Conservation (phyloP, 116 monocot genomes). For the Iris pallida region DNA sequence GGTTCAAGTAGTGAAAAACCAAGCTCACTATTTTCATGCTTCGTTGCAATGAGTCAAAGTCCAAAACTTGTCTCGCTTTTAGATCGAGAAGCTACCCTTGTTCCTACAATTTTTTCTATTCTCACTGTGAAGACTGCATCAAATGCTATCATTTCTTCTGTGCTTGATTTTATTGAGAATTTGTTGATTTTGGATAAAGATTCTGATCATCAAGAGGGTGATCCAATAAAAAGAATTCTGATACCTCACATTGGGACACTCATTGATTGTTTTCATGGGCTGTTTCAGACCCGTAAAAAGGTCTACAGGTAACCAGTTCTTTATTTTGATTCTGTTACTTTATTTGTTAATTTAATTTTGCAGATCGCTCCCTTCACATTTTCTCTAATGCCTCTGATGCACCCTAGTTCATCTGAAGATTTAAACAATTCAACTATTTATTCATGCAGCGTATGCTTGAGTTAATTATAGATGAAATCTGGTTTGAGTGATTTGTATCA, state of each 20-base stretch:
- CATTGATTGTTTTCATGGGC: slow-evolving; percentile 42
- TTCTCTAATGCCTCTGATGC: neutral
- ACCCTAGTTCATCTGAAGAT: no score
- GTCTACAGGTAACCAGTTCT: slow-evolving; percentile 36
- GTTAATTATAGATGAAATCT: no score
- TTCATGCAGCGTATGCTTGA: no score
- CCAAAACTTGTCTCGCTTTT: slow-evolving; percentile 47
- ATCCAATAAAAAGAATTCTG: slow-evolving; percentile 43
- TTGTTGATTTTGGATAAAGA: slow-evolving; percentile 60
- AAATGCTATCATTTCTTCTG: slow-evolving; percentile 59
- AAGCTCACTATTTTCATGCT: slow-evolving; percentile 84
- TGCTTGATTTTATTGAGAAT: slow-evolving; percentile 72
- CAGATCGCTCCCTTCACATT: neutral
- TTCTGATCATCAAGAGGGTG: slow-evolving; percentile 33
- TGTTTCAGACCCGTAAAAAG: slow-evolving; percentile 37
- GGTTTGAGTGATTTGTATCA: no score
- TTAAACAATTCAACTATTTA: no score
- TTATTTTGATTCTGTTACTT: neutral
- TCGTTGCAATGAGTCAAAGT: slow-evolving; percentile 79
- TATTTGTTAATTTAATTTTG: neutral
- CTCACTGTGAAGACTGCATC: slow-evolving; percentile 73
- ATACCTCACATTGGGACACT: slow-evolving; percentile 63
- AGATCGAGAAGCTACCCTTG: slow-evolving; percentile 40
- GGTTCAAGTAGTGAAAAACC: slow-evolving; percentile 85
- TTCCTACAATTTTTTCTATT: slow-evolving; percentile 80